Base-by-base conservation (phyloP, 345 rosid genomes). In the Eucalyptus cloeziana region DNA sequence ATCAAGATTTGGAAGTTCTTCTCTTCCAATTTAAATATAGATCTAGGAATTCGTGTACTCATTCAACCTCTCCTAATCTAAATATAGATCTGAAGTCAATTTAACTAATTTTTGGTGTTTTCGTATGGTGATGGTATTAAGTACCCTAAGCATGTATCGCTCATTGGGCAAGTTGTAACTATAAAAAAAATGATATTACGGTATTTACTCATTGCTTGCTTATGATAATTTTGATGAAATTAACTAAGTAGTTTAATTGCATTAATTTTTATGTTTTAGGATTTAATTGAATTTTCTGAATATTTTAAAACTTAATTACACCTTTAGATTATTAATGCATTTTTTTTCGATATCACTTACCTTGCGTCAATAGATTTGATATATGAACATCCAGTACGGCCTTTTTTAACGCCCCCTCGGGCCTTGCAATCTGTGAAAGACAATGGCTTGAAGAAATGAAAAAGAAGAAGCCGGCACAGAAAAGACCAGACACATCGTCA, bases 181-280 rank as follows among this genome's bases (percentile, higher is more conserved):
- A 56, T 56, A 1, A 22, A 0, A 0, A 56, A 24, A 56, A 56
- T 0, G 62, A 56, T 8, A 24, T 56, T 24, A 4, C 0, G 0
- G 6, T 56, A 24, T 56, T 56, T 56, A 22, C 30, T 9, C 1
- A 19, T 56, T 0, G 0, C 60, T 56, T 56, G 12, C 15, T 49
- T 49, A 56, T 24, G 62, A 1, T 56, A 22, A 24, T 0, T 1
- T 10, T 56, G 62, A 56, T 15, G 0, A 15, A 67, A 67, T 67
- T 16, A 31, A 31, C 19, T 31, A 9, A 67, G 40, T 2, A 4
- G 3, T 16, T 67, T 31, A 15, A 31, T 16, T 31, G 17, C 10
- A 7, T 1, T 9, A 4, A 67, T 31, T 67, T 67, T 16, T 15
- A 15, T 31, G 0, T 67, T 31, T 31, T 67, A 67, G 2, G 1